Base-by-base conservation (phyloP, 116 monocot species). In the Iris pallida region DNA sequence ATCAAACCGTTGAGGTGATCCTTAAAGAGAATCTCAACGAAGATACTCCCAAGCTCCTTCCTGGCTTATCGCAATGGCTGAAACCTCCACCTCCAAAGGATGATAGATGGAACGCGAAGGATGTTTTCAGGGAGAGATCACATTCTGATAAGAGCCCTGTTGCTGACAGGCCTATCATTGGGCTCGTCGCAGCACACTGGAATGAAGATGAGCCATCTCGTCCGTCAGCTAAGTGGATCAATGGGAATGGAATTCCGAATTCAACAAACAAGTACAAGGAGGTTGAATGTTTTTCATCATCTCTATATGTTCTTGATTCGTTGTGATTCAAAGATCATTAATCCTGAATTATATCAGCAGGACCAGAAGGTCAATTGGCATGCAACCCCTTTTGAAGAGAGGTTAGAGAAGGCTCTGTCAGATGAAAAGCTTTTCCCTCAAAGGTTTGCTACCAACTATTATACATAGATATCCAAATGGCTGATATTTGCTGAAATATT, bases 181-280 rank as follows among this genome's bases (percentile, higher is more conserved):
- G 80, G 60, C 59, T 66, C 47, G 85, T 76, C 57, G 77, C 77
- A 13, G 70, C 85, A 42, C 77, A 77, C 19, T 80, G 74, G 85
- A 85, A 66, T 17, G 80, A 77, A 3, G 70, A 70, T 7, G 80
- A 80, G 11, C 46, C 71, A 56, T 70, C 61, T 45, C 49, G 47
- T 56, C 17, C 69, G 11, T 70, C 80, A 46, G 61, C 70, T 17
- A 83, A 79, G 58, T 45, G 68, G 47, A 80, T 77, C 74, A 81
- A 80, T 74, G 81, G 85, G 45, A 85, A 85, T 70, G 85, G 85
- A 47, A 80, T 85, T 63, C 85, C 85, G 52, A 85, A 85, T 59
- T 80, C 85, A 4, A 85, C 85, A 44, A 80, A 76, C 45, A 85
- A 85, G 46, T 85, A 85, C 61, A 85, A 77, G 74, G 85, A 85